A percentile compares a stretch with the other conserved stretches of the same genome.
phyloP scores from a whole-genome alignment of 202 grass and related monocot species.

The Hordeum pubiflorum region DNA sequence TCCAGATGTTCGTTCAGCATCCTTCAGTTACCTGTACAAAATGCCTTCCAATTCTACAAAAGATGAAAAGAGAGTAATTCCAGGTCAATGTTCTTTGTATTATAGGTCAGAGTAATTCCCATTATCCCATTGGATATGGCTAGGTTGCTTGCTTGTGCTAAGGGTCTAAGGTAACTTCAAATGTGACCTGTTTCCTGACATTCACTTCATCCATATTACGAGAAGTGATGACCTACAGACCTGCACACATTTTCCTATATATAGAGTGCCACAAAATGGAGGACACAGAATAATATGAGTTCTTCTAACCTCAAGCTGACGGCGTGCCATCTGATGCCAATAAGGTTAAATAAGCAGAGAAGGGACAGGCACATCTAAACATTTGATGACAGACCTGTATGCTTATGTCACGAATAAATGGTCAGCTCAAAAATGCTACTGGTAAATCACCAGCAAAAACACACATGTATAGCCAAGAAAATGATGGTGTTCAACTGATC shows the following conservation, averaged over 20 bases:
- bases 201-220: not conserved
- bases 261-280: not conserved
- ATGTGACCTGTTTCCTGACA: not conserved
- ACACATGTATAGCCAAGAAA: not conserved
- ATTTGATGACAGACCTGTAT: slow-evolving; percentile 4
- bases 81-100: not conserved
- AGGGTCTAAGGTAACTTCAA: not conserved
- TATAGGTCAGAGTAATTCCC: not conserved
- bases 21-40: not conserved
- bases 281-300: not conserved
- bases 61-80: not conserved
- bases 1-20: slow-evolving; percentile 1
- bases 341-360: not conserved
- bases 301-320: slow-evolving; percentile 28
- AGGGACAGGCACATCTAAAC: not conserved
- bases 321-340: not conserved
- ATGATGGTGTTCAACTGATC: not conserved
- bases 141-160: not conserved
- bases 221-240: not conserved
- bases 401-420: slow-evolving; percentile 7
- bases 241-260: not conserved
- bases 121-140: not conserved
- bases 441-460: not conserved
- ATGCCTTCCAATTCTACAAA: not conserved
- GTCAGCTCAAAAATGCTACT: not conserved